Conservation (phyloP, 495 filamentous ascomycete genomes). For the Bombardia bombarda region DNA sequence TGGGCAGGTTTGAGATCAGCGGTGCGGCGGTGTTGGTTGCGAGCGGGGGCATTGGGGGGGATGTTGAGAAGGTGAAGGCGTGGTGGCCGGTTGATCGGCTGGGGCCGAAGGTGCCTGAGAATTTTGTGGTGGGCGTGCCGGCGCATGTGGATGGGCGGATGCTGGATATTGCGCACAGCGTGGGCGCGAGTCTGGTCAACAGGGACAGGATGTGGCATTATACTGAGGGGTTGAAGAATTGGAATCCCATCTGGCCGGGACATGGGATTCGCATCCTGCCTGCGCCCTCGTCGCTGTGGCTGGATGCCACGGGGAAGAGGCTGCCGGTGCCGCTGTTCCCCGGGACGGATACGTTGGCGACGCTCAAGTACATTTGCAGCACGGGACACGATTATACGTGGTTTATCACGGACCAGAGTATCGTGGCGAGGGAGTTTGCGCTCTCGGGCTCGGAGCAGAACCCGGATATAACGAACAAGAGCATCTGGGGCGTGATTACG, state of each 20-base stretch:
- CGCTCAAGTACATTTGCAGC: constrained; percentile 43
- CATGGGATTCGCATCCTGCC: constrained; percentile 46
- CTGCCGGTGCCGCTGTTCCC: constrained; percentile 41
- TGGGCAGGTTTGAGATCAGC: constrained; percentile 36
- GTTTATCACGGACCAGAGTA: constrained; percentile 44
- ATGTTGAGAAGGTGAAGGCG: constrained; percentile 42
- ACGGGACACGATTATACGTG: constrained; percentile 48
- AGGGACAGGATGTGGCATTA: constrained; percentile 49
- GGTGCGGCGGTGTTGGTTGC: constrained; percentile 38
- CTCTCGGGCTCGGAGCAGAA: constrained; percentile 49
- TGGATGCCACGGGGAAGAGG: constrained; percentile 43
- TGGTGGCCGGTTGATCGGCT: constrained; percentile 39
- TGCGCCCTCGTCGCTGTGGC: constrained; percentile 44
- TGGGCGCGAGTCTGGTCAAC: constrained; percentile 41
- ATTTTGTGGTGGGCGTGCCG: constrained; percentile 44
- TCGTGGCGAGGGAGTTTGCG: constrained; percentile 44
- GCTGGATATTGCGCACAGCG: constrained; percentile 38
- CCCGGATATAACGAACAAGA: constrained; percentile 44
- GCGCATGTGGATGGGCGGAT: constrained; percentile 46
- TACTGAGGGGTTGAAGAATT: constrained; percentile 45
- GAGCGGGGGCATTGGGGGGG: constrained; percentile 42
- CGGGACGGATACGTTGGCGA: constrained; percentile 42
- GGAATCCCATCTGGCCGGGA: constrained; percentile 43
- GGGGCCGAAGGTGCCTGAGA: constrained; percentile 35
- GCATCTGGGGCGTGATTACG: constrained; percentile 34